phyloP scores from a whole-genome alignment of 192 early-diverging fungal species.

The Haplosporangium gracile region DNA sequence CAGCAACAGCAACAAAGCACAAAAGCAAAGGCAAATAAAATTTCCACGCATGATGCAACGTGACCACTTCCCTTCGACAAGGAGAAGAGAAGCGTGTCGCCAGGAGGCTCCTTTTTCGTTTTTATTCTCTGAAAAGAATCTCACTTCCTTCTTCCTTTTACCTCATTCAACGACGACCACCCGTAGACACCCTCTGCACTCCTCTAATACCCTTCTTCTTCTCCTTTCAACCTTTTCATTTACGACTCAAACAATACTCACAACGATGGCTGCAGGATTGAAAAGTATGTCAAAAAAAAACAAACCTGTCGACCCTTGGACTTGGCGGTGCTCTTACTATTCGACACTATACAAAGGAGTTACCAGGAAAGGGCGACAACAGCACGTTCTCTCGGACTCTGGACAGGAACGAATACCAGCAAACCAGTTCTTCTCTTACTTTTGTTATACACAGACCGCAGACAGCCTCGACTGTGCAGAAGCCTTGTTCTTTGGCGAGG shows the following conservation, averaged over 20 bases:
- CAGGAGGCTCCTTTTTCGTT: not conserved
- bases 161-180: not conserved
- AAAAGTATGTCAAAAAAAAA: slow-evolving; percentile 30
- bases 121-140: not conserved
- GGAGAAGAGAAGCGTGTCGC: not conserved
- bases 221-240: not conserved
- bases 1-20: not conserved
- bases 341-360: too few relatives aligned
- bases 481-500: not conserved
- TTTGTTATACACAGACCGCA: not conserved
- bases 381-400: too few relatives aligned
- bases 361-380: too few relatives aligned
- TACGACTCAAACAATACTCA: not conserved
- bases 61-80: not conserved
- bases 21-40: too few relatives aligned
- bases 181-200: not conserved
- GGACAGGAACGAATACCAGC: not conserved
- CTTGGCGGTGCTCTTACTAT: not conserved
- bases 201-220: not conserved
- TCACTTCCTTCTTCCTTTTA: not conserved
- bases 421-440: not conserved
- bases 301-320: not conserved
- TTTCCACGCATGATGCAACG: not conserved
- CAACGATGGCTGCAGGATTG: slow-evolving; percentile 42
- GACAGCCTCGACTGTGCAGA: not conserved